Percentiles rank a stretch among this genome's conserved stretches.
Evolutionary conservation across 73 alveolate genomes (phyloP).

Genomic region (Tetrahymena borealis): DNA sequence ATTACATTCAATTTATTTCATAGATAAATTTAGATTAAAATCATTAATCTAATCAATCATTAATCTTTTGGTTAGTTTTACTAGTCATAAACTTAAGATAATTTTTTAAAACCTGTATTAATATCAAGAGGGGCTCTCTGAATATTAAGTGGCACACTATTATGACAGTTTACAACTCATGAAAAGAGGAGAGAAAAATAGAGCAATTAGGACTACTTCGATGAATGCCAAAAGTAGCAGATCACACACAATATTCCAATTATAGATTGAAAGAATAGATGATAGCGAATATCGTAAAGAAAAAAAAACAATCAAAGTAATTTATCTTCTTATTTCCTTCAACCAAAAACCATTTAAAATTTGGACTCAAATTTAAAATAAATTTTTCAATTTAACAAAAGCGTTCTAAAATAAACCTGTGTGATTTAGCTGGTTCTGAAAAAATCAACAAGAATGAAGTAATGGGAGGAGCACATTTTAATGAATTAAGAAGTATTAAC

Average conservation of each 20-base stretch:
- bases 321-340: not conserved
- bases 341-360: no score
- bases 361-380: no score
- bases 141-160: slow-evolving; percentile 59
- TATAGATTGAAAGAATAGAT: slow-evolving; percentile 52
- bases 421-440: slow-evolving; percentile 93
- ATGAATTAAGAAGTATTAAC: slow-evolving; percentile 77
- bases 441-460: slow-evolving; percentile 72
- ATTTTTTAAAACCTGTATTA: no score
- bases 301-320: slow-evolving; percentile 25
- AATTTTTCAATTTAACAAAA: not conserved
- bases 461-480: slow-evolving; percentile 59
- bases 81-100: no score
- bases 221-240: slow-evolving; percentile 61
- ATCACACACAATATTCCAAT: slow-evolving; percentile 65
- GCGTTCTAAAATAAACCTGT: slow-evolving; percentile 58
- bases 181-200: slow-evolving; percentile 69
- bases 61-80: no score
- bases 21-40: no score
- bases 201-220: slow-evolving; percentile 66
- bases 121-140: slow-evolving; percentile 51
- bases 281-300: slow-evolving; percentile 46
- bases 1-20: no score
- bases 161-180: slow-evolving; percentile 61
- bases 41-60: no score